Percentiles rank a stretch among this genome's conserved stretches.
phyloP scores from a whole-genome alignment of 2,329 filamentous ascomycete species.

The Trichoderma citrinoviride region DNA sequence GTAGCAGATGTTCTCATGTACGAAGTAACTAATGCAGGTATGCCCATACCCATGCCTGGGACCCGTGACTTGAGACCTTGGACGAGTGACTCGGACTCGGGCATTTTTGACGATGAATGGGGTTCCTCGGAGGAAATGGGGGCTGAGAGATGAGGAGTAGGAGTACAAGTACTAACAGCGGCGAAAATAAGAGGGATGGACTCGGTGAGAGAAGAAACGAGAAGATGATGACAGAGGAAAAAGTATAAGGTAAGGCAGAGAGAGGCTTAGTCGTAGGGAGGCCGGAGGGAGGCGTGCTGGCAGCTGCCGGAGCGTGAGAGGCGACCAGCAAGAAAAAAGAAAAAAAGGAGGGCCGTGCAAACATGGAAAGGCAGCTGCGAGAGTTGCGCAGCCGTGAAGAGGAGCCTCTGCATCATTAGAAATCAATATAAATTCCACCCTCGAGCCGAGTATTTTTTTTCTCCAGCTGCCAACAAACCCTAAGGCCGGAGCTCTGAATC shows the following conservation, averaged over 20 bases:
- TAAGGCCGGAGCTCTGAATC: conserved; percentile 18
- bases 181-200: background rate
- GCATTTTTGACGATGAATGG: background rate
- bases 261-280: background rate
- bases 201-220: background rate
- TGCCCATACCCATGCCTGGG: conserved; percentile 15
- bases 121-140: background rate
- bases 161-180: background rate
- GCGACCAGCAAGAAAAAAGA: background rate
- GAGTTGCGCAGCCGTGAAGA: background rate
- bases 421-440: background rate
- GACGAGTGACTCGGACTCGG: background rate
- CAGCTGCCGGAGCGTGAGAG: conserved; percentile 2
- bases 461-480: background rate
- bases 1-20: conserved; percentile 18
- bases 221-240: background rate
- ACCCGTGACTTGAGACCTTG: background rate
- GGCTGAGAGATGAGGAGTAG: background rate
- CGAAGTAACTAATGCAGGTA: conserved; percentile 17
- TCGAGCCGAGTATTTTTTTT: conserved; percentile 9
- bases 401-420: background rate
- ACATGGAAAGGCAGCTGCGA: conserved; percentile 7
- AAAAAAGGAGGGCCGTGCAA: conserved; percentile 7
- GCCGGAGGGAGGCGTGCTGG: background rate
- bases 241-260: background rate